Base-by-base conservation (phyloP, 768 basidiomycete species). In the Phaeotremella skinneri region DNA sequence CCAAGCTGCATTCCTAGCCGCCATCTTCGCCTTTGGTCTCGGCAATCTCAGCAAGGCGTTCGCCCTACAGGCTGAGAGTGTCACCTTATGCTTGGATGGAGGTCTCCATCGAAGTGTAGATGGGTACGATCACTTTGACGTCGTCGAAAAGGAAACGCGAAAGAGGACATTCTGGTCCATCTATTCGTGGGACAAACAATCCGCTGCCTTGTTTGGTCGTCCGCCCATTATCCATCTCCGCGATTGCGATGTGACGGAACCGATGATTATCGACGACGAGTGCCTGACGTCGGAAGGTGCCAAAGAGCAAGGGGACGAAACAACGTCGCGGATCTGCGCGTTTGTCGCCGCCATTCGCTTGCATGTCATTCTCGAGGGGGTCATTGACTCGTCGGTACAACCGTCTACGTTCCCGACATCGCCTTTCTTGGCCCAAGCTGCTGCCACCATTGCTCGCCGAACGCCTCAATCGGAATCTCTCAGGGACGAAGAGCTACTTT, bases 141-240 rank as follows among this genome's bases (percentile, higher is more conserved):
- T 88, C 7, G 87, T 93, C 63, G 91, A 93, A 75, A 87, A 89
- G 60, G 90, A 94, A 75, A 85, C 91, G 27, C 84, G 92, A 58
- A 94, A 93, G 68, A 85, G 91, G 66, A 94, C 92, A 0, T 96
- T 96, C 76, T 96, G 91, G 91, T 90, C 90, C 59, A 90, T 93
- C 26, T 96, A 94, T 78, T 83, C 90, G 50, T 94, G 92, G 92
- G 92, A 96, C 78, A 94, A 96, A 78, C 91, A 93, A 70, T 84
- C 91, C 5, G 81, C 85, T 11, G 76, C 74, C 0, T 61, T 77
- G 2, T 93, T 94, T 74, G 91, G 92, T 25, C 81, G 91, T 25
- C 91, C 91, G 30, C 85, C 91, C 2, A 83, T 92, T 81, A 82
- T 96, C 65, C 83, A 91, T 47, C 78, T 93, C 61, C 82, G 89